Conservation (phyloP, 2,329 filamentous ascomycete genomes). For the Chaetomiaceae sp. region DNA sequence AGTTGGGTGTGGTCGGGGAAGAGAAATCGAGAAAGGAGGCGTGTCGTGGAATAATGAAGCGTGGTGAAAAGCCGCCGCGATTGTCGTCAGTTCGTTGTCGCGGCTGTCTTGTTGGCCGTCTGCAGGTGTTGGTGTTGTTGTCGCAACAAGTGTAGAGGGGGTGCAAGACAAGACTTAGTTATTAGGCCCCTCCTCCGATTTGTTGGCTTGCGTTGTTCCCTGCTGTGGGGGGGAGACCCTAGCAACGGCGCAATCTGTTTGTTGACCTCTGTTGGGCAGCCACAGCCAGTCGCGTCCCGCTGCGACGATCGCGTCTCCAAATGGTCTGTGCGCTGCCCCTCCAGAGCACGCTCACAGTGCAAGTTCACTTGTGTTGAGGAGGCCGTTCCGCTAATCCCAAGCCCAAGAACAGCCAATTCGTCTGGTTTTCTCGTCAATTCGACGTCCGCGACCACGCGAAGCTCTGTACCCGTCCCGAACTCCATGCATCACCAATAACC, state of each 20-base stretch:
- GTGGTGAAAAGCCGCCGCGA: neutral
- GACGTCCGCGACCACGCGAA: neutral
- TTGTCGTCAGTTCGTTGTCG: neutral
- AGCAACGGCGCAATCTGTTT: slow-evolving; percentile 35
- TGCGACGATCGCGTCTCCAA: slow-evolving; percentile 17
- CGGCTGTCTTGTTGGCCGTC: neutral
- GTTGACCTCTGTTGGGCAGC: slow-evolving; percentile 32
- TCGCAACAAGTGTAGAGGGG: neutral
- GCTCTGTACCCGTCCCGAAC: neutral
- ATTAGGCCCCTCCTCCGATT: slow-evolving; percentile 4
- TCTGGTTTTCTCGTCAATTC: neutral
- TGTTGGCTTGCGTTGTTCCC: slow-evolving; percentile 8
- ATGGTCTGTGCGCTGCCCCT: slow-evolving; percentile 22
- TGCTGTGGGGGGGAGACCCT: slow-evolving; percentile 22
- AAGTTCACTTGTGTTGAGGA: neutral
- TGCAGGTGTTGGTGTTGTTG: slow-evolving; percentile 6
- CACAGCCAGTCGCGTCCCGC: slow-evolving; percentile 14
- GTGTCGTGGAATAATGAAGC: neutral
- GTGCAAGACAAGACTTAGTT: neutral
- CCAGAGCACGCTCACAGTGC: neutral
- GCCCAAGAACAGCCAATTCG: neutral
- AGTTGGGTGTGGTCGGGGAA: neutral
- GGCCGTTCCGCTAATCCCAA: neutral
- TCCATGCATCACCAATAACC: slow-evolving; percentile 16
- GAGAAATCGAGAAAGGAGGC: slow-evolving; percentile 6